phyloP scores from a whole-genome alignment of 116 monocot genomes.

The Dioscorea cayenensis region DNA sequence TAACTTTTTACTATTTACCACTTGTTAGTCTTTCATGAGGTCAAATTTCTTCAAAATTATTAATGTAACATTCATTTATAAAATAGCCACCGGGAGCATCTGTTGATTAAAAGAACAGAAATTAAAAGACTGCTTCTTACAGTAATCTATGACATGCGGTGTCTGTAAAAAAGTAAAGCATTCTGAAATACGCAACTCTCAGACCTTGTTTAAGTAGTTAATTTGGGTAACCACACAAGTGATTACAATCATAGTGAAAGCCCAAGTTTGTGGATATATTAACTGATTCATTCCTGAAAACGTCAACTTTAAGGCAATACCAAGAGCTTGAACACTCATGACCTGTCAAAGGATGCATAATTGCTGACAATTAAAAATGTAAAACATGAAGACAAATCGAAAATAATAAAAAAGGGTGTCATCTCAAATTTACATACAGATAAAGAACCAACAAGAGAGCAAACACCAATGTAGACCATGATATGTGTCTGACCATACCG shows the following conservation, averaged over 20 bases:
- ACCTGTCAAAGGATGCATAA: conserved; percentile 6
- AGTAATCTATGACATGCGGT: not conserved
- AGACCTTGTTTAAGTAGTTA: conserved; percentile 26
- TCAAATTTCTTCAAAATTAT: no score
- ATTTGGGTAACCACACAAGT: conserved; percentile 18
- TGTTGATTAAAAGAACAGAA: no score
- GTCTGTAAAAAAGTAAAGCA: not conserved
- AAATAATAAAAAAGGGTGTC: not conserved
- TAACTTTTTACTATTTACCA: no score
- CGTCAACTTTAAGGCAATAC: conserved; percentile 22
- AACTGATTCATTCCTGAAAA: conserved; percentile 23
- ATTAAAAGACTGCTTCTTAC: not conserved
- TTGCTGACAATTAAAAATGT: not conserved
- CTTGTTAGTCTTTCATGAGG: no score
- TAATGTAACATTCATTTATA: no score
- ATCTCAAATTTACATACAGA: conserved; percentile 25
- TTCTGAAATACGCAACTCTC: not conserved
- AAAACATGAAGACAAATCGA: not conserved
- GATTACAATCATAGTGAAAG: conserved; percentile 12
- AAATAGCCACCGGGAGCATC: no score
- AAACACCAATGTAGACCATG: conserved; percentile 52
- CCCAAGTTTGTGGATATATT: conserved; percentile 22
- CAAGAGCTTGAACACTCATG: conserved; percentile 24
- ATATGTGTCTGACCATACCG: conserved; percentile 50
- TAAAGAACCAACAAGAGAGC: conserved; percentile 55